Base-by-base conservation (phyloP, 2,329 filamentous ascomycete species). In the Hysterium pulicare region DNA sequence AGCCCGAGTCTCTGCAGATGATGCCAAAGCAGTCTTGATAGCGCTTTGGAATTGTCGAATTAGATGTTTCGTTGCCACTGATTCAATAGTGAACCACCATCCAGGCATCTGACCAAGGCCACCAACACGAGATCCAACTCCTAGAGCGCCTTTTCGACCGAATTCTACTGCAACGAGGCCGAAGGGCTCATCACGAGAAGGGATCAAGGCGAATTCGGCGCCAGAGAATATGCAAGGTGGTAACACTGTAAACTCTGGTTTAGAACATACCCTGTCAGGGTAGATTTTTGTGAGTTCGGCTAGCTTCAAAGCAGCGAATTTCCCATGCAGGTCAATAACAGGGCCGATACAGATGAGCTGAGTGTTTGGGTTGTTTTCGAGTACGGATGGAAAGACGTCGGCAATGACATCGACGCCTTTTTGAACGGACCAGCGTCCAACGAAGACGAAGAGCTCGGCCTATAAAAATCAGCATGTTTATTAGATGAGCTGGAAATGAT, bases 61-160 rank as follows among this genome's bases (percentile, higher is more conserved):
- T 33, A 84, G 65, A 66, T 85, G 82, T 33, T 74, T 74, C 0
- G 81, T 82, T 2, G 78, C 78, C 5, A 75, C 81, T 0, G 79
- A 83, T 58, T 85, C 82, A 42, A 85, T 77, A 0, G 82, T 84
- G 59, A 79, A 85, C 82, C 82, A 85, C 77, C 81, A 84, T 19
- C 82, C 82, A 16, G 82, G 82, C 81, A 85, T 84, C 56, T 83
- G 78, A n/a, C 82, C 55, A 13, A 85, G 71, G 41, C 82, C 82
- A 50, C 82, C 82, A 28, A 85, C 82, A 41, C 81, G 73, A 28
- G 81, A 79, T 34, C 82, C 82, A 42, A 85, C 79, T 51, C 82
- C 82, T 33, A 85, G 71, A 16, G 82, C 82, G 53, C 82, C 82
- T 59, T 85, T 84, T 19, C 82, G 73, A 43, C 82, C 82, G 50